Base-by-base conservation (phyloP, 352 stramenopile genomes). In the Phytophthora kernoviae region DNA sequence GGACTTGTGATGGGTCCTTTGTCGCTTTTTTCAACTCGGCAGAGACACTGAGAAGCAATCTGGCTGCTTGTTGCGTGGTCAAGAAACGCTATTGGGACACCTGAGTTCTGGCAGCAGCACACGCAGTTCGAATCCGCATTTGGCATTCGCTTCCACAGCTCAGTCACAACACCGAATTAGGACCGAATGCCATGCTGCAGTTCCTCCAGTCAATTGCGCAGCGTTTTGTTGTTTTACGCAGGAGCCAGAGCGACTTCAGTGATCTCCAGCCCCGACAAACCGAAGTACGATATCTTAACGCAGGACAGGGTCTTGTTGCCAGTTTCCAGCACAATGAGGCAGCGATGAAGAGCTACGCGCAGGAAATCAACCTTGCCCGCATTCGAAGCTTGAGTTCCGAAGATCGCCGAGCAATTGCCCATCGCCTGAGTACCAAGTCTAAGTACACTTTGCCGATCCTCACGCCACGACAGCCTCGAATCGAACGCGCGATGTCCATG, bases 331-430 rank as follows among this genome's bases (percentile, higher is more conserved):
- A 75, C 47, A 75, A 75, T 33, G 66, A 75, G 42, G 49, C 32
- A 4, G 66, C 57, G 6, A 75, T 75, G 66, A 71, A 67, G 24
- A 68, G 12, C 32, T 74, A 75, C 50, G 66, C 62, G 7, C 42
- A 62, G 17, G 62, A 75, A 30, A 44, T 75, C 26, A 50, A 72
- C 27, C 66, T 75, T 18, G 36, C 57, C 39, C 62, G 62, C 9
- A 71, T 75, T 26, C 33, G 53, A 43, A 68, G 56, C 9, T 60
- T 75, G 11, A 68, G 62, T 26, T 58, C 57, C 7, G 39, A 69
- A 45, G 66, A 75, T 24, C 66, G 66, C 0, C 51, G 56, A 64
- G 66, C 66, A 2, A 20, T 75, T 27, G 54, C 41, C 41, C 44
- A 18, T 2, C 45, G 20, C 14, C 49, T 37, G 48, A 27, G 2